These are phyloP conservation scores for Coniochaeta sp. DNA, from an alignment of 2,329 filamentous ascomycete genomes.

Conservation along the genomic window DNA sequence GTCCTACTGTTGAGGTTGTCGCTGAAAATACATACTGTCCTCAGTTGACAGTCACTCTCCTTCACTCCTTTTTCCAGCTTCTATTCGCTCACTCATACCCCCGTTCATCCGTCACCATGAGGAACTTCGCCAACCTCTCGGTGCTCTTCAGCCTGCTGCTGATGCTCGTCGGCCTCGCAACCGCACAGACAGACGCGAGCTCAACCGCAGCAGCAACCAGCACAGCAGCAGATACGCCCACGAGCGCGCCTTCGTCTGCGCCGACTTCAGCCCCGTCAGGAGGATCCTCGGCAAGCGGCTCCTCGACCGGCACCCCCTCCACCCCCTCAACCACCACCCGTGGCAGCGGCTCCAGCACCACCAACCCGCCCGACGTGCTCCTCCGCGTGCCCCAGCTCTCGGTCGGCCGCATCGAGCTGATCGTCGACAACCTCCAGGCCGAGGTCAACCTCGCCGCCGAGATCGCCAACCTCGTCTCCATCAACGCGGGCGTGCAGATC, in stretches of 20 bases:
- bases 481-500: slow-evolving; percentile 48
- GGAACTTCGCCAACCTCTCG: slow-evolving; percentile 12
- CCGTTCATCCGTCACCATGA: slow-evolving; percentile 12
- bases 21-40: not conserved
- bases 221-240: slow-evolving; percentile 9
- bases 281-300: slow-evolving; percentile 6
- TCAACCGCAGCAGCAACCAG: slow-evolving; percentile 13
- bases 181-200: slow-evolving; percentile 24
- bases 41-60: not conserved
- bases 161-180: slow-evolving; percentile 15
- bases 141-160: slow-evolving; percentile 23
- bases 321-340: slow-evolving; percentile 10
- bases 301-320: slow-evolving; percentile 8
- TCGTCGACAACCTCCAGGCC: slow-evolving; percentile 51
- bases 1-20: slow-evolving; percentile 1
- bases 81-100: slow-evolving; percentile 2
- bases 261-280: slow-evolving; percentile 12
- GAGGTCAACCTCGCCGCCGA: slow-evolving; percentile 55
- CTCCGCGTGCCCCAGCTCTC: slow-evolving; percentile 51
- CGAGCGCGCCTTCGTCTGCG: slow-evolving; percentile 8
- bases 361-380: slow-evolving; percentile 44
- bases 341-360: no score
- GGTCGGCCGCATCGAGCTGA: slow-evolving; percentile 52
- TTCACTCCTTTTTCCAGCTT: not conserved
- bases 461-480: slow-evolving; percentile 48